Conservation (phyloP, 305 asterid genomes). For the Fraxinus velutina region DNA sequence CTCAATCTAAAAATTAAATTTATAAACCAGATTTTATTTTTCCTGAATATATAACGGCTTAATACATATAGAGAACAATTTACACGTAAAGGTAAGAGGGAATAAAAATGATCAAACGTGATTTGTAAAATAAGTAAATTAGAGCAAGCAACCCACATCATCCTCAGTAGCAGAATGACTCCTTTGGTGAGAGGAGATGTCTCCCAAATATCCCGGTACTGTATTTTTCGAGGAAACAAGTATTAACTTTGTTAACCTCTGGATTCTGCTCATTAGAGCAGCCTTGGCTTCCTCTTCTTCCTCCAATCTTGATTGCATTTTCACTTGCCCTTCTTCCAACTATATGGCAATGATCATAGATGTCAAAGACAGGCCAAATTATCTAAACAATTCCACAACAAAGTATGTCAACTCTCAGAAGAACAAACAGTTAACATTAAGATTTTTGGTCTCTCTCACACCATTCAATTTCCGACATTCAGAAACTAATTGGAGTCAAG, state of each 20-base stretch:
- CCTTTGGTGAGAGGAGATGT: constrained; percentile 54
- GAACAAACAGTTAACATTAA: not conserved
- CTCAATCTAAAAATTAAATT: not conserved
- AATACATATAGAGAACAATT: not conserved
- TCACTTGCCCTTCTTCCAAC: constrained; percentile 99
- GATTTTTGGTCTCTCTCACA: constrained; percentile 3
- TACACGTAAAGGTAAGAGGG: constrained; percentile 13
- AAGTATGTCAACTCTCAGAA: constrained; percentile 9
- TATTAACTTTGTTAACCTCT: constrained; percentile 90
- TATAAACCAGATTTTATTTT: not conserved
- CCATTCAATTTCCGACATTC: constrained; percentile 6
- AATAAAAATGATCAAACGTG: constrained; percentile 10
- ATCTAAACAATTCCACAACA: constrained; percentile 4
- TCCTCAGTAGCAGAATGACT: constrained; percentile 63
- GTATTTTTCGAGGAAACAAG: constrained; percentile 89
- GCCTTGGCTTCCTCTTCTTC: constrained; percentile 99
- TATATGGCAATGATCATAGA: constrained; percentile 28
- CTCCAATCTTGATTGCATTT: constrained; percentile 98
- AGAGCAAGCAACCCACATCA: constrained; percentile 51
- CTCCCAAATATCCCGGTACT: constrained; percentile 61
- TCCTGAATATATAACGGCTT: not conserved
- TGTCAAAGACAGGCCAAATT: constrained; percentile 16
- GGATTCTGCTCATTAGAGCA: constrained; percentile 96
- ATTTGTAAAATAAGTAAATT: constrained; percentile 8
- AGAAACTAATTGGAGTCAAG: constrained; percentile 9